Conservation (phyloP, 169 alveolate species). For the Theileria annulata region DNA sequence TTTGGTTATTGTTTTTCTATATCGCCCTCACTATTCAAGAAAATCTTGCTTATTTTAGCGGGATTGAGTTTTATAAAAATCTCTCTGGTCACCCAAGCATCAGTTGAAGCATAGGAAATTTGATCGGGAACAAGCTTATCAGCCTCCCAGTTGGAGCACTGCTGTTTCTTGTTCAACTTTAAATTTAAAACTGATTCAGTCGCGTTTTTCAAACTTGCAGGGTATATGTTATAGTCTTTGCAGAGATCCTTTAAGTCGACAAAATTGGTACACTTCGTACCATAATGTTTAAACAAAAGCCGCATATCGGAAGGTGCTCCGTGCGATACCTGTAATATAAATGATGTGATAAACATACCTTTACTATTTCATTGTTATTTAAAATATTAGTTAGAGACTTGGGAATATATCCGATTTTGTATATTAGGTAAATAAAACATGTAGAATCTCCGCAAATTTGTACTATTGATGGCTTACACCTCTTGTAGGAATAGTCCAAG, state of each 20-base stretch:
- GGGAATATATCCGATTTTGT: constrained; percentile 65
- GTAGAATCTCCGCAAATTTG: constrained; percentile 52
- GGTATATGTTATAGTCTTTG: constrained; percentile 27
- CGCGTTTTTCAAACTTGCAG: constrained; percentile 54
- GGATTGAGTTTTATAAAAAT: constrained; percentile 34
- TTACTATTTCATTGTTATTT: constrained; percentile 23
- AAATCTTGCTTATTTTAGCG: constrained; percentile 18
- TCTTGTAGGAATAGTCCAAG: not conserved
- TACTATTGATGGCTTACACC: constrained; percentile 49
- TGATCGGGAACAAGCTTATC: constrained; percentile 29
- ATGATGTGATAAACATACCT: constrained; percentile 21
- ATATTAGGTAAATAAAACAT: constrained; percentile 58
- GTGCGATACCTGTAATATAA: constrained; percentile 52
- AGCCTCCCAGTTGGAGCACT: constrained; percentile 71
- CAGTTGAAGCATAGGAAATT: constrained; percentile 65
- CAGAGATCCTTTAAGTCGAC: constrained; percentile 55
- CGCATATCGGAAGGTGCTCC: constrained; percentile 71
- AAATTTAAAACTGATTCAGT: constrained; percentile 37
- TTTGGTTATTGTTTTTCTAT: constrained; percentile 15
- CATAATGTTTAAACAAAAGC: constrained; percentile 49
- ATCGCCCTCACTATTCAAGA: constrained; percentile 43
- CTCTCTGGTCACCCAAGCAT: constrained; percentile 63
- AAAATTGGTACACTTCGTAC: constrained; percentile 36
- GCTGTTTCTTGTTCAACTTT: constrained; percentile 49
- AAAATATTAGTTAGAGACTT: constrained; percentile 25